Base-by-base conservation (phyloP, 768 basidiomycete species). In the Tylopilus felleus region DNA sequence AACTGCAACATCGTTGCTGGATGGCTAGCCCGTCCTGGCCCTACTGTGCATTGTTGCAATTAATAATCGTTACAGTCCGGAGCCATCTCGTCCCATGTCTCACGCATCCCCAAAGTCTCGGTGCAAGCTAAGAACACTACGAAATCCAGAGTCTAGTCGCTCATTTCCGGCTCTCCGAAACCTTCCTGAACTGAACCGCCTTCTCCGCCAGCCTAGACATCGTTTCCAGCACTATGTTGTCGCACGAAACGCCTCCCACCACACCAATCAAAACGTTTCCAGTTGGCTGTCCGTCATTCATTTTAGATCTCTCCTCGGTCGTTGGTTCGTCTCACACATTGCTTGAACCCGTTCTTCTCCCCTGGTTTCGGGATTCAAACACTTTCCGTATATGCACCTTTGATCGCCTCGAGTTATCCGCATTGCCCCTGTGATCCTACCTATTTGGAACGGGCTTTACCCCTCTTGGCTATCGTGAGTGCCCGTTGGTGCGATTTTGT, bases 191-290 rank as follows among this genome's bases (percentile, higher is more conserved):
- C 10, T 13, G 40, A 46, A 41, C 5, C 13, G 13, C 39, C 31
- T 47, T 35, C 22, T 22, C 22, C 5, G 19, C 28, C 14, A 14
- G 2, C 13, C 17, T 44, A 16, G 16, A 40, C 36, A 19, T 40
- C n/a, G 35, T 27, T n/a, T 21, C 16, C 17, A 29, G 25, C n/a
- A 39, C 33, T 23, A 33, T 39, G 17, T 35, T 38, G 49, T 51
- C 49, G 9, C 12, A 10, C 9, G 22, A 27, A 47, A 35, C 44
- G 39, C 47, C 38, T 45, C 48, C n/a, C 12, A 19, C 46, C 64
- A 63, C 54, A 56, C 66, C 55, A 49, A 60, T 58, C 49, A 62
- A 51, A 67, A 60, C 63, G 58, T 66, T 67, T 58, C 33, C 21
- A 39, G 33, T 13, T 42, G 55, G 39, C 66, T 50, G 63, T 62